A percentile compares a stretch with the other conserved stretches of the same genome.
Evolutionary conservation across 164 flowering plant genomes (phyloP).

Genomic region (Dillenia turbinata): DNA sequence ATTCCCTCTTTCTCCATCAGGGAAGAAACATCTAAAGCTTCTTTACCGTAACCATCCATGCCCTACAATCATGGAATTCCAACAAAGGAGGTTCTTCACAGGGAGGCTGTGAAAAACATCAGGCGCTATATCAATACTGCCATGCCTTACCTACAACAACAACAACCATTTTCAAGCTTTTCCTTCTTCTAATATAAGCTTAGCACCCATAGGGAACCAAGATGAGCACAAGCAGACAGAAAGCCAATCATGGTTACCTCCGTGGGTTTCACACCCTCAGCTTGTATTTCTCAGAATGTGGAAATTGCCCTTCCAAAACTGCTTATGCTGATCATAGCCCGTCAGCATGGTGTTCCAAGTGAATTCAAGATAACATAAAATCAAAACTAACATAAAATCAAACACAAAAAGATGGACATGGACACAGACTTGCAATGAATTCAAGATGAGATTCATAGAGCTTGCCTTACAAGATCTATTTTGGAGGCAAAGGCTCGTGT

Average conservation of each 20-base stretch:
- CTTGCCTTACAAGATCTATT: too few species aligned
- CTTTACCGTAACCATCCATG: constrained; percentile 37
- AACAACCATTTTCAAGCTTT: constrained; percentile 23
- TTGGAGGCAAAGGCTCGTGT: too few species aligned
- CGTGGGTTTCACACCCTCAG: constrained; percentile 26
- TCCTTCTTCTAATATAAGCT: constrained; percentile 24
- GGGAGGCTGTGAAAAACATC: constrained; percentile 24
- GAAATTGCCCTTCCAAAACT: constrained; percentile 22
- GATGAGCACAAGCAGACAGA: constrained; percentile 42
- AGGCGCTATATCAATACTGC: constrained; percentile 25
- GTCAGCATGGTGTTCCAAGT: too few species aligned
- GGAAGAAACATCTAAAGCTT: constrained; percentile 27
- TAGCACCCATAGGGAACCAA: constrained; percentile 42
- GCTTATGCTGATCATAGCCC: constrained; percentile 19
- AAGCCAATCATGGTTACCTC: too few species aligned
- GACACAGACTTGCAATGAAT: too few species aligned
- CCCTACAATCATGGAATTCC: constrained; percentile 37
- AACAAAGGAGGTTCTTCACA: constrained; percentile 31
- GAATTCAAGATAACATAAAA: too few species aligned
- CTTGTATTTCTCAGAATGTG: constrained; percentile 25
- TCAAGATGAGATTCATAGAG: too few species aligned
- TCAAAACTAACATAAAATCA: too few species aligned
- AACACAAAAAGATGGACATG: too few species aligned
- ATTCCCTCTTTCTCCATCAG: constrained; percentile 24
- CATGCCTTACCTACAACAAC: constrained; percentile 38